These are phyloP conservation scores for Rosa hybrid DNA, from an alignment of 331 rosid genomes.

Conservation along the genomic window DNA sequence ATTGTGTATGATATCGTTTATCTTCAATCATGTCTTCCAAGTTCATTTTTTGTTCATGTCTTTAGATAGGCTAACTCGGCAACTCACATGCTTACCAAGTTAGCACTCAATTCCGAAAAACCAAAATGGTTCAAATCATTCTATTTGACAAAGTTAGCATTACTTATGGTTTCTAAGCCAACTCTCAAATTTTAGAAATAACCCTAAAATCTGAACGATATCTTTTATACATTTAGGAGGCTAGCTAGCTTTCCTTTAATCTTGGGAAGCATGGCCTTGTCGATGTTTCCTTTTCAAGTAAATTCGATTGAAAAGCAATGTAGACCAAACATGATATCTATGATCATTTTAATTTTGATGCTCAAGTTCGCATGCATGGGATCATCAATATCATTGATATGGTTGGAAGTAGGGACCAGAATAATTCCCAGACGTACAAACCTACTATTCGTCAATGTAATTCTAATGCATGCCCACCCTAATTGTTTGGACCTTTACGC, in stretches of 20 bases:
- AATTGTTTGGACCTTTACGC: slow-evolving; percentile 21
- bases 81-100: no score
- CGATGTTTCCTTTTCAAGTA: background rate
- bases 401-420: slow-evolving; percentile 15
- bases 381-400: background rate
- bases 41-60: no score
- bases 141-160: no score
- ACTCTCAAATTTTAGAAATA: no score
- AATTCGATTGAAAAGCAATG: background rate
- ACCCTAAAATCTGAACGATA: no score
- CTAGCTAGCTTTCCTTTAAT: background rate
- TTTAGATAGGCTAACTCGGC: no score
- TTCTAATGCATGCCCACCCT: background rate
- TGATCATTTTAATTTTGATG: background rate
- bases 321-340: background rate
- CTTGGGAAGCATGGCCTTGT: background rate
- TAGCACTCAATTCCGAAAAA: no score
- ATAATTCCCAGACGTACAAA: background rate
- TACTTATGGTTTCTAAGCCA: no score
- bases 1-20: no score
- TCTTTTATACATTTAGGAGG: background rate
- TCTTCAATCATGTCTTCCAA: no score
- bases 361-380: slow-evolving; percentile 17
- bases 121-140: no score
- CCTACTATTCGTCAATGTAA: background rate